Base-by-base conservation (phyloP, 2,329 filamentous ascomycete genomes). In the Penicillium sp. region DNA sequence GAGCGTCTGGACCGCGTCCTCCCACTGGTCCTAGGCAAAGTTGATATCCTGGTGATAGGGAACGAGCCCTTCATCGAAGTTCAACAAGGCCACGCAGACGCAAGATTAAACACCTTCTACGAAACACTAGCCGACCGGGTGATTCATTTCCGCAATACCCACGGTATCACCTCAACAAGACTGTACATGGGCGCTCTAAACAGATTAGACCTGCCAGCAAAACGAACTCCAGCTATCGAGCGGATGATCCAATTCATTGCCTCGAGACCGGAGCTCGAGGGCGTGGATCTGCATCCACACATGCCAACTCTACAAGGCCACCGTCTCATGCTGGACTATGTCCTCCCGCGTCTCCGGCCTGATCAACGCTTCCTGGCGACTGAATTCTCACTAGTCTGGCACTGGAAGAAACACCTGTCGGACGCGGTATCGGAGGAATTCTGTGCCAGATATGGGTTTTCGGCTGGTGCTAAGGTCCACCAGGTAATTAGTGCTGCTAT, bases 21-120 rank as follows among this genome's bases (percentile, higher is more conserved):
- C 3, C 46, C 39, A 3, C 14, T 62, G 1, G 54, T 62, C n/a
- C 37, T 62, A 46, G 47, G 43, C 13, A 56, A 57, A 41, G 59
- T 62, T 22, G 39, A 62, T 33, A 57, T 59, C 22, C 44, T 62
- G 9, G 59, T 62, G 13, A 62, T 62, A 14, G 59, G 59, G 5
- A 62, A 62, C 51, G 59, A 62, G 39, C 59, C 59, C 16, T 62
- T 57, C 45, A 62, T 62, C 33, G 59, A 62, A 39, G 54, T 49
- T 14, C 56, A 62, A 16, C 11, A 16, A 19, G 54, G 27, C 24
- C 54, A 57, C 16, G 43, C 22, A 31, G 45, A 53, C 16, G 16
- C 52, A 7, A 29, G 39, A 16, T 27, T 62, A 2, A 62, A 59
- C 22, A 21, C 11, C 4, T 62, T 62, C 50, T 62, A 62, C 29